Evolutionary conservation across 106 monocot species (phyloP), one percentile per base, ranked within the genome.

Genomic region (Acorus gramineus): DNA sequence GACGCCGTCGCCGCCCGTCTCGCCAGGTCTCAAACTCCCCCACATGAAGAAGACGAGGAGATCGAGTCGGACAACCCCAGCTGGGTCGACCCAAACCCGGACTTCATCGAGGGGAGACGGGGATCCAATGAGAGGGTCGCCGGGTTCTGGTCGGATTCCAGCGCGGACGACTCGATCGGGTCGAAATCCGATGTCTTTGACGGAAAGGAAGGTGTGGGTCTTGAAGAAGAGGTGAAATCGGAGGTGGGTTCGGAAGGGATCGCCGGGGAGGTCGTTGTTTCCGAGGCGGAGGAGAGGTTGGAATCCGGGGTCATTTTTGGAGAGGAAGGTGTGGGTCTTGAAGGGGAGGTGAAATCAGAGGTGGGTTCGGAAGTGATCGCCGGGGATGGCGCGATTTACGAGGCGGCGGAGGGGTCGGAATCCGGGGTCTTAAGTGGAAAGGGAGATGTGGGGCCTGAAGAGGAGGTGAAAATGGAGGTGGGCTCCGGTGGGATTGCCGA

Each of bases 61-160:
- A 8, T 56, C 3, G 53, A 62, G 2, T 59, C 63, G 3, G 69
- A 50, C 56, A 74, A 78, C 57, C 65, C 70, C 4, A 74, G 73
- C 52, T 78, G 69, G 77, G 62, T 82, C 52, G 77, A 82, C 46
- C 65, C 77, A 11, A 56, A 66, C 13, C 67, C 71, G 2, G 61
- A 65, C 61, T 65, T 75, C 14, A 28, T 28, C 28, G 28, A 28
- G 28, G 28, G 4, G 60, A 56, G 46, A 6, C 53, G 54, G 4
- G 42, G 67, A 28, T 56, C 51, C 11, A 52, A 9, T 49, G 42
- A 61, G 45, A 7, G 53, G 53, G 47, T 54, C 59, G 50, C 6
- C 47, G 64, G 71, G 55, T 49, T 11, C 60, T 46, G 14, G 28
- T 3, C 54, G 69, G 54, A 44, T 69, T 28, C 28, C 28, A 28